Percentiles rank a stretch among this genome's conserved stretches.
Evolutionary conservation across 179 eudicot genomes (phyloP).

Genomic region (Heliamphora pulchella): DNA sequence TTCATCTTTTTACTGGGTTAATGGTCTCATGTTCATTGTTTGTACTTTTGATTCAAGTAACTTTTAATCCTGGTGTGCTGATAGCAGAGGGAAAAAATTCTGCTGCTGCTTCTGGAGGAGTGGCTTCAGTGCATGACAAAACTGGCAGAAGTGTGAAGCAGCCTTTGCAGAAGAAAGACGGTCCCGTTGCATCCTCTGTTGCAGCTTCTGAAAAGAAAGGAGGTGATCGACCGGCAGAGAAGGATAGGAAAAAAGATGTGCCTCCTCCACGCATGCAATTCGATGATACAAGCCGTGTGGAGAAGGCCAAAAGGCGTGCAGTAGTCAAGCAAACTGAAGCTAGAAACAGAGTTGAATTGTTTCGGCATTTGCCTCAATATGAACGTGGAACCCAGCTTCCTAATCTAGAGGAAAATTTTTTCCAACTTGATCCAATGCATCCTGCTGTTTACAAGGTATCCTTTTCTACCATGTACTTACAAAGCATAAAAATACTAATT

Average conservation of each 20-base stretch:
- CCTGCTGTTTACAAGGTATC: conserved; percentile 95
- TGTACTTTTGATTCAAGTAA: background rate
- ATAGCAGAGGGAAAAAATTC: conserved; percentile 39
- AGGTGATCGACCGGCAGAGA: conserved; percentile 63
- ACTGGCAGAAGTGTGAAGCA: conserved; percentile 43
- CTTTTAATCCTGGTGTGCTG: background rate
- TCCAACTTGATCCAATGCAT: conserved; percentile 83
- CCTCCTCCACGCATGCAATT: conserved; percentile 96
- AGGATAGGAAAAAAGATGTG: conserved; percentile 88
- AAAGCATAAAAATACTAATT: background rate
- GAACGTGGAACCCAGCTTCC: conserved; percentile 88
- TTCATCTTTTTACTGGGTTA: background rate
- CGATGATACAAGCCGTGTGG: conserved; percentile 82
- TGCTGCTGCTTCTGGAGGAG: conserved; percentile 33
- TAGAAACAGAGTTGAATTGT: conserved; percentile 82
- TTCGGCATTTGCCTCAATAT: conserved; percentile 94
- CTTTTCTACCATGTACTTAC: background rate
- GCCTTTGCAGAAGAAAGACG: conserved; percentile 49
- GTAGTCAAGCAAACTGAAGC: conserved; percentile 83
- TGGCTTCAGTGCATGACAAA: conserved; percentile 28
- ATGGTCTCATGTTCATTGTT: background rate
- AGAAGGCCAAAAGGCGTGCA: conserved; percentile 82
- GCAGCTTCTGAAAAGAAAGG: conserved; percentile 68
- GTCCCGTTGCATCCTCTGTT: conserved; percentile 33
- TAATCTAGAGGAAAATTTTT: conserved; percentile 74